These are phyloP conservation scores for Rubus parviflorus DNA, from an alignment of 306 rosid species.

Conservation along the genomic window DNA sequence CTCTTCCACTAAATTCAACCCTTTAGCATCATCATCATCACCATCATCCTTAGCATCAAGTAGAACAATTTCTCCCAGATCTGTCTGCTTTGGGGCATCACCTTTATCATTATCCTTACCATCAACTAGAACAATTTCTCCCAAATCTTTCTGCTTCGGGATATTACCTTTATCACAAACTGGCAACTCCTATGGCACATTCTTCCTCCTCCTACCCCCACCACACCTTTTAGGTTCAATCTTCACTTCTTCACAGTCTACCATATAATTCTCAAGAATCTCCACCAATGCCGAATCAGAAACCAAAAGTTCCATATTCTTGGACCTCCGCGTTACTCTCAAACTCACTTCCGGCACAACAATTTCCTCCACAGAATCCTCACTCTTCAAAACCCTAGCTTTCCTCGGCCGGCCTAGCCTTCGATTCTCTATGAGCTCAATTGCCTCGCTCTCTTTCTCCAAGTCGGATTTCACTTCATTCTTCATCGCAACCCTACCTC, in stretches of 20 bases:
- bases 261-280: slow-evolving; percentile 16
- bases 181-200: slow-evolving; percentile 25
- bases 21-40: neutral
- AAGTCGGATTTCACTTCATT: slow-evolving; percentile 1
- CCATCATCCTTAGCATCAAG: neutral
- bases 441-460: slow-evolving; percentile 13
- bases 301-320: slow-evolving; percentile 19
- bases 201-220: slow-evolving; percentile 31
- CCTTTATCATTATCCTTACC: neutral
- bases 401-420: slow-evolving; percentile 29
- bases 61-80: too few relatives aligned
- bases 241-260: slow-evolving; percentile 33
- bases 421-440: slow-evolving; percentile 17
- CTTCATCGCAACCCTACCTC: slow-evolving; percentile 26
- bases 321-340: slow-evolving; percentile 31
- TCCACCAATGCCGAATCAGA: slow-evolving; percentile 12
- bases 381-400: slow-evolving; percentile 29
- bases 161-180: slow-evolving; percentile 13
- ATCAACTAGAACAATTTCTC: neutral
- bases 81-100: too few relatives aligned
- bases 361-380: slow-evolving; percentile 10
- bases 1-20: neutral
- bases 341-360: neutral
- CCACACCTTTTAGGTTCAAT: slow-evolving; percentile 34
- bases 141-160: neutral